Evolutionary conservation across 2,329 filamentous ascomycete genomes (phyloP), one percentile per base, ranked within the genome.

Genomic region (Bipolaris gigantea): DNA sequence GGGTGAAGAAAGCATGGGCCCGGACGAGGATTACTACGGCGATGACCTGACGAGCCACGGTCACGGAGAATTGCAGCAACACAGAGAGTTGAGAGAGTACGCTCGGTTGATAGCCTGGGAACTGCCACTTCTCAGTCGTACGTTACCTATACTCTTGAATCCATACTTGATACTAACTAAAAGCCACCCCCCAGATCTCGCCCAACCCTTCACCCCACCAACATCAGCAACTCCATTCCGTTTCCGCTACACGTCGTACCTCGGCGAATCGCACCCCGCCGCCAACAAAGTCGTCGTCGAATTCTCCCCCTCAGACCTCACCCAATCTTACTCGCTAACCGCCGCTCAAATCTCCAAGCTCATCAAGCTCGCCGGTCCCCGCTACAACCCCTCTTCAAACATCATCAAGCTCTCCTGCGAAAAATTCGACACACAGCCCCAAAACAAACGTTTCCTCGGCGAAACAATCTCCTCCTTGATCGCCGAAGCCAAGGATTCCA

Each of bases 231-330:
- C 89, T 65, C 85, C 91, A 41, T 85, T 99, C 53, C 89, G 93
- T 67, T 99, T 97, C 85, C 88, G 94, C 67, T 97, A 96, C 80
- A 99, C 94, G 15, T 92, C 89, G 34, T 97, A 97, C 78, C 88
- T 99, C 83, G 93, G 93, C 67, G 94, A 97, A 77, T 80, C 84
- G 51, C 95, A 99, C 77, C 93, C 94, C 0, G 91, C 93, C 2
- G 86, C 92, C 76, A 87, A 86, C 72, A 99, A 99, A 80, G 92
- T 99, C 18, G 92, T 97, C 11, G 86, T 97, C 50, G 90, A 97
- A 73, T 96, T 97, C 76, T 85, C 82, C 60, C 87, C 89, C 15
- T 76, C 77, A 51, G 91, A 96, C 76, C 78, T 97, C 57, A 78
- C 82, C 58, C 81, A 96, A 52, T 85, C 83, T 16, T 77, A 97